Evolutionary conservation across 2,329 filamentous ascomycete genomes (phyloP).

Genomic region (Arachnomyces sp.): DNA sequence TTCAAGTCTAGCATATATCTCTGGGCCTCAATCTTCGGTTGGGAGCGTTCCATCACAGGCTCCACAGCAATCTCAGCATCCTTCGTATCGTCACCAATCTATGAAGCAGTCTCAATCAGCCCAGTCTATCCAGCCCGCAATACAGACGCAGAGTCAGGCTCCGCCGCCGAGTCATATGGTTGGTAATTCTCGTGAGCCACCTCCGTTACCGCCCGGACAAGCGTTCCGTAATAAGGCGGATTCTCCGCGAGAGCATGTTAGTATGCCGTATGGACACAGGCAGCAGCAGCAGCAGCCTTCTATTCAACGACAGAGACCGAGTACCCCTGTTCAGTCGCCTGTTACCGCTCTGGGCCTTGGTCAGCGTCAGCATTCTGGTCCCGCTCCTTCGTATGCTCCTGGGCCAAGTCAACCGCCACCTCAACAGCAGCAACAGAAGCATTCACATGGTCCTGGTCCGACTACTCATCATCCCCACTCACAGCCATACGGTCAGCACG

Average conservation of each 20-base stretch:
- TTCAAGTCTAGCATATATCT: slow-evolving; percentile 4
- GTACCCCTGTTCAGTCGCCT: slow-evolving; percentile 25
- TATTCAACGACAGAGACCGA: slow-evolving; percentile 20
- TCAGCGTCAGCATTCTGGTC: slow-evolving; percentile 20
- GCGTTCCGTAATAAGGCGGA: slow-evolving; percentile 18
- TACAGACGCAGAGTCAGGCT: slow-evolving; percentile 17
- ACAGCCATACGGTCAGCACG: slow-evolving; percentile 29
- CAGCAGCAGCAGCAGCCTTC: too few species aligned
- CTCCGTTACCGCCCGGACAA: slow-evolving; percentile 14
- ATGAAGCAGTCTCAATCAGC: slow-evolving; percentile 6
- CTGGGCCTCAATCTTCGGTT: slow-evolving; percentile 1
- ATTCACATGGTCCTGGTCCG: slow-evolving; percentile 14
- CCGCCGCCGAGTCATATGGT: slow-evolving; percentile 9
- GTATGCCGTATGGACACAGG: too few species aligned
- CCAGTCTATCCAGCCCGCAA: slow-evolving; percentile 16
- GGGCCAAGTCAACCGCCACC: slow-evolving; percentile 16
- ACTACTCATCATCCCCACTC: slow-evolving; percentile 30
- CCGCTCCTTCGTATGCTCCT: slow-evolving; percentile 18
- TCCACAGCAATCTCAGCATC: slow-evolving; percentile 6
- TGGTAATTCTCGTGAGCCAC: slow-evolving; percentile 24
- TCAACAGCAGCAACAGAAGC: slow-evolving; percentile 22
- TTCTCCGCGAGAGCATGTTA: slow-evolving; percentile 19
- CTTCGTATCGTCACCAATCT: slow-evolving; percentile 7
- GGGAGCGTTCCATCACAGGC: slow-evolving; percentile 1
- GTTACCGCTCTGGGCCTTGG: slow-evolving; percentile 22